Conservation (phyloP, 176 grass and related monocot genomes). For the Ensete ventricosum region DNA sequence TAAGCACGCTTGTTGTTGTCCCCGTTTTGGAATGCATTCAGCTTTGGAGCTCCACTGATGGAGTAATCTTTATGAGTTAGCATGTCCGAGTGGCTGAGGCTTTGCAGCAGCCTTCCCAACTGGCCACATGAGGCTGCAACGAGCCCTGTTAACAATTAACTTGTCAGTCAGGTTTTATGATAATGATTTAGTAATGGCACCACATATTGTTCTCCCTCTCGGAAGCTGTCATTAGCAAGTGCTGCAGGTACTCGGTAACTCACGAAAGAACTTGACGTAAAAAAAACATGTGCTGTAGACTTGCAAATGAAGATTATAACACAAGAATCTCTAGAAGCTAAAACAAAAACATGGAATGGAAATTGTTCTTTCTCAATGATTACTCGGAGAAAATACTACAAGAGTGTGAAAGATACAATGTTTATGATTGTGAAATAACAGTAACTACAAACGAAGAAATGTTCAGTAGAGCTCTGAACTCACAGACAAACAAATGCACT, state of each 20-base stretch:
- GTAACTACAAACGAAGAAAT: neutral
- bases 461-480: neutral
- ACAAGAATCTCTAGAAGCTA: neutral
- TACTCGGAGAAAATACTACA: neutral
- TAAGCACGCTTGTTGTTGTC: conserved; percentile 6
- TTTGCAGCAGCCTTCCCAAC: conserved; percentile 26
- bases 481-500: neutral
- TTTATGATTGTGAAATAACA: neutral
- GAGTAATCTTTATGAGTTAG: neutral
- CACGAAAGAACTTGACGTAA: too few relatives aligned
- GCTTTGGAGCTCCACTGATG: conserved; percentile 13
- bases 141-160: conserved; percentile 16
- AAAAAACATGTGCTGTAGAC: neutral
- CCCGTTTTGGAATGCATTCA: conserved; percentile 8
- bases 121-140: conserved; percentile 39
- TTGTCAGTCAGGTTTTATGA: neutral
- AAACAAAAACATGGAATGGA: neutral
- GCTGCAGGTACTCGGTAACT: too few relatives aligned
- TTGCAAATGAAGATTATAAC: neutral
- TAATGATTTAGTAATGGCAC: neutral
- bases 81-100: neutral
- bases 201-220: neutral
- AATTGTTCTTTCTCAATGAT: neutral
- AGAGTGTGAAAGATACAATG: neutral
- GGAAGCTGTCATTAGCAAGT: neutral